Conservation (phyloP, 768 basidiomycete species). For the Porphyrellus cyaneotinctus region DNA sequence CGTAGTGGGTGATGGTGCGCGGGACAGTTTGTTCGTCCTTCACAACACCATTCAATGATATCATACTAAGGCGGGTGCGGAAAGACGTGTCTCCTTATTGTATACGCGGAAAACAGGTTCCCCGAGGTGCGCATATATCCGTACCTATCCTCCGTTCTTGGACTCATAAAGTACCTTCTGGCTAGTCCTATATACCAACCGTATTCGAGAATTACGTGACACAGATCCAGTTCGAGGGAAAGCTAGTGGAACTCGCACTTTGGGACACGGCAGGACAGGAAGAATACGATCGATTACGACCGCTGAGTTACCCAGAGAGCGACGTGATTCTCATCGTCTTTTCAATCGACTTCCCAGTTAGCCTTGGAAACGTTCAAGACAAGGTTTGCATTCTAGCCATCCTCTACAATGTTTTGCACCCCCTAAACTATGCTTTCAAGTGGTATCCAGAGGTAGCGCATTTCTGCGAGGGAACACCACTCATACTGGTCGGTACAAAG, state of each 20-base stretch:
- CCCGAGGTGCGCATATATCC: slow-evolving; percentile 66
- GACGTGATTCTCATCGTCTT: slow-evolving; percentile 93
- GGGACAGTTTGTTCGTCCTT: slow-evolving; percentile 28
- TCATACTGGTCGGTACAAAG: slow-evolving; percentile 92
- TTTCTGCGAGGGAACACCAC: slow-evolving; percentile 85
- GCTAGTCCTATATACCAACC: slow-evolving; percentile 85
- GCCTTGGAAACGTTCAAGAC: slow-evolving; percentile 85
- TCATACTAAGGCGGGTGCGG: slow-evolving; percentile 67
- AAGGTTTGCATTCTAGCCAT: slow-evolving; percentile 50
- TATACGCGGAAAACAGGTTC: slow-evolving; percentile 94
- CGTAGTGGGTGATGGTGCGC: slow-evolving; percentile 81
- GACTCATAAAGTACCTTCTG: slow-evolving; percentile 13
- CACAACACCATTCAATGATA: slow-evolving; percentile 23
- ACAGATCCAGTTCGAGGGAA: slow-evolving; percentile 80
- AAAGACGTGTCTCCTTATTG: slow-evolving; percentile 94
- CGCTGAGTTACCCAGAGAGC: slow-evolving; percentile 84
- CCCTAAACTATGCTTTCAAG: slow-evolving; percentile 37
- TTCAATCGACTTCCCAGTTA: slow-evolving; percentile 88
- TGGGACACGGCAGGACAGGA: slow-evolving; percentile 99
- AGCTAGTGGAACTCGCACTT: slow-evolving; percentile 90
- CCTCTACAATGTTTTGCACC: neutral
- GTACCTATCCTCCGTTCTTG: slow-evolving; percentile 4
- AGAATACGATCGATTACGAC: slow-evolving; percentile 88
- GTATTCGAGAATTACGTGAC: slow-evolving; percentile 95
- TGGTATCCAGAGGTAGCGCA: slow-evolving; percentile 94